Evolutionary conservation across 164 flowering plant genomes (phyloP).

Genomic region (Amborella trichopoda): DNA sequence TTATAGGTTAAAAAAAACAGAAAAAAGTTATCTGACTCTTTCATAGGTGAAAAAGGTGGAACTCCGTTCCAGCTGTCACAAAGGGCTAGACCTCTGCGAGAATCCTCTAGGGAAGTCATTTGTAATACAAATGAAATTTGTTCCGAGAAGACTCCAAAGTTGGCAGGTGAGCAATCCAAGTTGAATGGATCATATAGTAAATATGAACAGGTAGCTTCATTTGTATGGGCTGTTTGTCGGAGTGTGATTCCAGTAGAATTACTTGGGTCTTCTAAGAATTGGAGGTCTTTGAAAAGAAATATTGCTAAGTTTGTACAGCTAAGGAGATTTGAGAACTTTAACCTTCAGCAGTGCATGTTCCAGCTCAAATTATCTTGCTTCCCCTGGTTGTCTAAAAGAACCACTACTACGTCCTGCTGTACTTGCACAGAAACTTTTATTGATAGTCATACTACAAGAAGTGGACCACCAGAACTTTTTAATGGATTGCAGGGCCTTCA

Average conservation of each 20-base stretch:
- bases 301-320: slow-evolving; percentile 52
- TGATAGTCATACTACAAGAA: background rate
- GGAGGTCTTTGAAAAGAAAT: slow-evolving; percentile 65
- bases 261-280: slow-evolving; percentile 46
- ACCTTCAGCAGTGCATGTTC: slow-evolving; percentile 52
- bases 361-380: slow-evolving; percentile 42
- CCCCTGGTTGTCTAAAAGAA: slow-evolving; percentile 24
- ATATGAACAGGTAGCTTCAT: slow-evolving; percentile 60
- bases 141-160: too few relatives aligned
- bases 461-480: background rate
- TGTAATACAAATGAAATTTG: too few relatives aligned
- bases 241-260: slow-evolving; percentile 63
- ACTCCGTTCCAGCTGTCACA: too few relatives aligned
- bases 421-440: background rate
- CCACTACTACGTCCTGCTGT: slow-evolving; percentile 12
- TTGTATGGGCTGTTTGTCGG: slow-evolving; percentile 84
- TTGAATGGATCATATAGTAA: slow-evolving; percentile 26
- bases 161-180: too few relatives aligned
- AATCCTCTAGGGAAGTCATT: too few relatives aligned
- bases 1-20: too few relatives aligned
- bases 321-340: slow-evolving; percentile 71
- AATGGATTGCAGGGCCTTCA: background rate
- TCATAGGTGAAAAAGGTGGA: too few relatives aligned
- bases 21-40: too few relatives aligned
- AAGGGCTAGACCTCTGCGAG: too few relatives aligned